Percentiles rank a stretch among this genome's conserved stretches.
Conservation (phyloP, 768 basidiomycete genomes). For the Tephrocybe sp. region DNA sequence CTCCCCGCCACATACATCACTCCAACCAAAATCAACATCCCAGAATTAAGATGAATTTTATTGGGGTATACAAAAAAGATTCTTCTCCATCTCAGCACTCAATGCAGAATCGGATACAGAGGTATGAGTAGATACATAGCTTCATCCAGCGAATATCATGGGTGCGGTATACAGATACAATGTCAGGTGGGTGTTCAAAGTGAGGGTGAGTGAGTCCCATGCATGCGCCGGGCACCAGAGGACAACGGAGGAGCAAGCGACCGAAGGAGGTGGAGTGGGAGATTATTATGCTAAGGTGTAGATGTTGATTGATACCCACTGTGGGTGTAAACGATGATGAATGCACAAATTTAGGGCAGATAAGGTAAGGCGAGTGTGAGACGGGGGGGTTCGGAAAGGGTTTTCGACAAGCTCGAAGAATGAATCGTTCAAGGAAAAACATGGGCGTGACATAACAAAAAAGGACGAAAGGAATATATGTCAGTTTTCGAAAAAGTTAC, state of each 20-base stretch:
- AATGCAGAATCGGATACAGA: too few relatives aligned
- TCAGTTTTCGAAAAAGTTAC: background rate
- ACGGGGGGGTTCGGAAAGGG: background rate
- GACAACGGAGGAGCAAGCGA: background rate
- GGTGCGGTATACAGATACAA: conserved; percentile 3
- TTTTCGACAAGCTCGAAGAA: background rate
- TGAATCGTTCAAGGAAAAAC: background rate
- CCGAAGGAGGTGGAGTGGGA: background rate
- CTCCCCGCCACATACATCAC: too few relatives aligned
- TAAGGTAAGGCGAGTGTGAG: background rate
- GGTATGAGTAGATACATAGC: too few relatives aligned
- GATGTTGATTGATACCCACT: background rate
- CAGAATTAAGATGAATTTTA: too few relatives aligned
- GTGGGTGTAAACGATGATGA: background rate
- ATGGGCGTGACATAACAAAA: background rate
- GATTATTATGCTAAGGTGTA: background rate
- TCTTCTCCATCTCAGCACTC: too few relatives aligned
- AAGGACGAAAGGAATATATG: too few relatives aligned
- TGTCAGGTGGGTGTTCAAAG: background rate
- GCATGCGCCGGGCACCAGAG: background rate
- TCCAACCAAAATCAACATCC: too few relatives aligned
- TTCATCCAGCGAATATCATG: too few relatives aligned
- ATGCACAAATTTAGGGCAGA: background rate
- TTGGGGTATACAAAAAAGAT: too few relatives aligned
- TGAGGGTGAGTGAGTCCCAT: background rate